These are phyloP conservation scores for Scedosporium minutisporum DNA, from an alignment of 2,329 filamentous ascomycete genomes.

Conservation along the genomic window DNA sequence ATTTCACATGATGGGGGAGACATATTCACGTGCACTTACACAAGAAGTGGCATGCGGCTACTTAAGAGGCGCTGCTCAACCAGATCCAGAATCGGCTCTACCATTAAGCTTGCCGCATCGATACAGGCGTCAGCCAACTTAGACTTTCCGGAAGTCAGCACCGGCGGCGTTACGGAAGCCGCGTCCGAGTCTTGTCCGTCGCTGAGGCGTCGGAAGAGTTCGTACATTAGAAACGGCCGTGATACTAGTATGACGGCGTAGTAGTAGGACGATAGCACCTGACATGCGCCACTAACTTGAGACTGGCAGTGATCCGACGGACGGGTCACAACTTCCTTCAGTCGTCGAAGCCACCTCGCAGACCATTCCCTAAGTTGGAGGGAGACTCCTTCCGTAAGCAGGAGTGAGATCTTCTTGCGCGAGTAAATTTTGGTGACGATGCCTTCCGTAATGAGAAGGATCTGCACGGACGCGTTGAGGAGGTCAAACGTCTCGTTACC, in stretches of 20 bases:
- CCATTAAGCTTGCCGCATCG: conserved; percentile 43
- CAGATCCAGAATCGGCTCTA: conserved; percentile 36
- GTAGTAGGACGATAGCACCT: conserved; percentile 43
- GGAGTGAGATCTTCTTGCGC: conserved; percentile 40
- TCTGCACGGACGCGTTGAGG: conserved; percentile 42
- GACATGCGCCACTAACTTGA: conserved; percentile 36
- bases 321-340: conserved; percentile 28
- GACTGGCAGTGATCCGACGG: conserved; percentile 15
- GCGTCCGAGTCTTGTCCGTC: conserved; percentile 17
- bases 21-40: conserved; percentile 27
- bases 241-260: conserved; percentile 49
- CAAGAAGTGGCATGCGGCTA: conserved; percentile 37
- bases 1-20: too few species aligned
- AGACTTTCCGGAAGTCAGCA: conserved; percentile 31
- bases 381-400: conserved; percentile 44
- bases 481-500: conserved; percentile 33
- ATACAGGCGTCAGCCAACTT: conserved; percentile 46
- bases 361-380: conserved; percentile 43
- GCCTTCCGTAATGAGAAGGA: conserved; percentile 39
- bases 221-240: conserved; percentile 46
- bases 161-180: conserved; percentile 5
- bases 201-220: conserved; percentile 35
- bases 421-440: conserved; percentile 45
- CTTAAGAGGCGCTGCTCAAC: conserved; percentile 31
- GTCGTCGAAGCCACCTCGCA: conserved; percentile 32